Percentiles rank a stretch among this genome's conserved stretches.
Conservation (phyloP, 2,329 filamentous ascomycete genomes). For the Epichloe elymi region DNA sequence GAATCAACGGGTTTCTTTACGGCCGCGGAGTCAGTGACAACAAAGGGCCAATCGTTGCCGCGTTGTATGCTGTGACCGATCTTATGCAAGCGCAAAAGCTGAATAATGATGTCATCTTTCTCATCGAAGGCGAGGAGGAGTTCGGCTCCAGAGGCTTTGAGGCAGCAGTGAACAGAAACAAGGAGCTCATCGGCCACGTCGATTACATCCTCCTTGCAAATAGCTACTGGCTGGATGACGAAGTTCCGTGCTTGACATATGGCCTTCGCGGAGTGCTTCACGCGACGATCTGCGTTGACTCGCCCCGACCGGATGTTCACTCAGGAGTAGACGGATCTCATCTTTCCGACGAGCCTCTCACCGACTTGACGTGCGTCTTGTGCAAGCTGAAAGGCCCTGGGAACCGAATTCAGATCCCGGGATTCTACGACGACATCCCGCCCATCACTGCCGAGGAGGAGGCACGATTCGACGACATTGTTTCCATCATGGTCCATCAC, state of each 20-base stretch:
- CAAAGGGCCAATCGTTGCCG: slow-evolving; percentile 90
- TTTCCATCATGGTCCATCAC: slow-evolving; percentile 57
- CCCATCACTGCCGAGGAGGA: slow-evolving; percentile 64
- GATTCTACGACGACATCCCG: slow-evolving; percentile 77
- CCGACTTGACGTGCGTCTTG: slow-evolving; percentile 75
- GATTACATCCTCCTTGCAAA: slow-evolving; percentile 95
- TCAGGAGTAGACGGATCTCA: slow-evolving; percentile 94
- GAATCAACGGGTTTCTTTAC: slow-evolving; percentile 84
- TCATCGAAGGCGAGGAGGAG: slow-evolving; percentile 96
- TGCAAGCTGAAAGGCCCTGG: slow-evolving; percentile 68
- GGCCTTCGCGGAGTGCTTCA: slow-evolving; percentile 88
- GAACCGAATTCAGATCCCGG: slow-evolving; percentile 72
- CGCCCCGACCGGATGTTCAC: slow-evolving; percentile 76
- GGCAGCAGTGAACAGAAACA: slow-evolving; percentile 66
- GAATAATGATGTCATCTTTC: slow-evolving; percentile 77
- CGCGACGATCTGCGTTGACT: slow-evolving; percentile 79
- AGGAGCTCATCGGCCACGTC: slow-evolving; percentile 73
- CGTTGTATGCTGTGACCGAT: slow-evolving; percentile 85
- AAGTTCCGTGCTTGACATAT: slow-evolving; percentile 90
- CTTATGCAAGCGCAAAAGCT: slow-evolving; percentile 72
- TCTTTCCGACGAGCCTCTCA: slow-evolving; percentile 79
- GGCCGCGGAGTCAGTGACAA: slow-evolving; percentile 96
- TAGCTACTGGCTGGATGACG: slow-evolving; percentile 96
- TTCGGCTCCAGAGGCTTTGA: slow-evolving; percentile 85
- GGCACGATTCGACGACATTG: slow-evolving; percentile 72